These are phyloP conservation scores for Turnera subulata DNA, from an alignment of 345 rosid species.

Conservation along the genomic window DNA sequence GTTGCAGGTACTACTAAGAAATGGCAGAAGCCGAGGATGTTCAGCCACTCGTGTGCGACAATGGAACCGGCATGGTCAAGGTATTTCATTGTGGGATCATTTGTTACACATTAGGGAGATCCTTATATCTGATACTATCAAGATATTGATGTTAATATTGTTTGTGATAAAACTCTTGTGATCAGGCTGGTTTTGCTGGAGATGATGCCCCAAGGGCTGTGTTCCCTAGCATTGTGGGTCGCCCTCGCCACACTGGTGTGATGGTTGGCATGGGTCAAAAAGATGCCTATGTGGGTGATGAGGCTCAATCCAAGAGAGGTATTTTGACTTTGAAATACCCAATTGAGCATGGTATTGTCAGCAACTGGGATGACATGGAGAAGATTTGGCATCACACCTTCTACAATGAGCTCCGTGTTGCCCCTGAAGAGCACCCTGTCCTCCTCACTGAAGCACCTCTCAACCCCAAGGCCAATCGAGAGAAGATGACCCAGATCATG, in stretches of 20 bases:
- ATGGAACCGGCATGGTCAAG: conserved; percentile 71
- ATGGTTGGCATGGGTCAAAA: conserved; percentile 65
- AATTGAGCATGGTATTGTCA: conserved; percentile 60
- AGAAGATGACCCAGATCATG: conserved; percentile 69
- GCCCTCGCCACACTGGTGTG: conserved; percentile 55
- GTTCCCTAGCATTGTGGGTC: conserved; percentile 54
- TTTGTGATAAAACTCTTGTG: too few species aligned
- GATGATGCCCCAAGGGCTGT: conserved; percentile 58
- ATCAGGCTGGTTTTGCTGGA: conserved; percentile 55
- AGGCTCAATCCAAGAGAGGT: conserved; percentile 71
- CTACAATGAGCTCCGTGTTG: conserved; percentile 68
- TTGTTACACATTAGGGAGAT: too few species aligned
- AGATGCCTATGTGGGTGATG: conserved; percentile 71
- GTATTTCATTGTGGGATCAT: conserved; percentile 20
- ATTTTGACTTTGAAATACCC: conserved; percentile 60
- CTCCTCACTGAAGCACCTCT: conserved; percentile 79
- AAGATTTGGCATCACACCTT: conserved; percentile 61
- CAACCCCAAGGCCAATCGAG: conserved; percentile 74
- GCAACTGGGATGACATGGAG: conserved; percentile 70
- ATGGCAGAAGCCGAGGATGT: conserved; percentile 61
- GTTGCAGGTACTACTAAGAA: conserved; percentile 27
- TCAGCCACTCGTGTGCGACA: conserved; percentile 67
- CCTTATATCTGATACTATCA: too few species aligned
- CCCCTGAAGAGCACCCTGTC: conserved; percentile 73
- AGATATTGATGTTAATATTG: too few species aligned